Evolutionary conservation across 768 basidiomycete species (phyloP), one percentile per base, ranked within the genome.

Genomic region (Chalciporus sphaerocephalus): DNA sequence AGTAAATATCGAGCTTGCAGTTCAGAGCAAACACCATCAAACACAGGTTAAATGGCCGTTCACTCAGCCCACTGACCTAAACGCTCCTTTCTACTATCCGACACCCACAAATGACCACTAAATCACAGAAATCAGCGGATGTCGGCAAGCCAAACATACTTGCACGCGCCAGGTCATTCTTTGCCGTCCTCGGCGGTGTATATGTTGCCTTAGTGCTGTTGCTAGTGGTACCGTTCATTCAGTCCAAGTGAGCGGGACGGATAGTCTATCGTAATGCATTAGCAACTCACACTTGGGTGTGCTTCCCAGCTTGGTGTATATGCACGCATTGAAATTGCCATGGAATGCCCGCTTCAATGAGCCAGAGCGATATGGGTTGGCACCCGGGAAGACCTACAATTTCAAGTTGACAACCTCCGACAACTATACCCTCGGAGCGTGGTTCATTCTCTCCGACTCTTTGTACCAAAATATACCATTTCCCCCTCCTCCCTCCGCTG

Each of bases 341-440:
- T 69, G 76, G 44, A 75, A 73, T 47, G 78, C 83, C 0, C 71
- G 81, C 23, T 92, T 78, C 53, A 72, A 80, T 44, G 55, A 67
- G 6, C 93, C 93, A 1, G 88, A 90, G 61, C 75, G 66, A 52
- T 90, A 90, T 60, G 87, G 89, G 1, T 70, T 95, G 44, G 83
- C 92, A 22, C 90, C 87, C 3, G 85, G 83, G 52, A 92, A 89
- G 62, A 85, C 88, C 0, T 64, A 78, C 38, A 89, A 93, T 56
- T 60, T 92, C 38, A 68, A 78, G 44, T 69, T 96, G 7, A 64
- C 69, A 12, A 92, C 92, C 0, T 57, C 78, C 0, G 94, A 98
- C 62, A 87, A 89, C 47, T 78, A 85, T 47, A 75, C 74, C 0
- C 62, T 97, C 32, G 94, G 94, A 13, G 86, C 91, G 16, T 93